These are phyloP conservation scores for Entomortierella beljakovae DNA, from an alignment of 192 early-diverging fungal species.

Conservation along the genomic window DNA sequence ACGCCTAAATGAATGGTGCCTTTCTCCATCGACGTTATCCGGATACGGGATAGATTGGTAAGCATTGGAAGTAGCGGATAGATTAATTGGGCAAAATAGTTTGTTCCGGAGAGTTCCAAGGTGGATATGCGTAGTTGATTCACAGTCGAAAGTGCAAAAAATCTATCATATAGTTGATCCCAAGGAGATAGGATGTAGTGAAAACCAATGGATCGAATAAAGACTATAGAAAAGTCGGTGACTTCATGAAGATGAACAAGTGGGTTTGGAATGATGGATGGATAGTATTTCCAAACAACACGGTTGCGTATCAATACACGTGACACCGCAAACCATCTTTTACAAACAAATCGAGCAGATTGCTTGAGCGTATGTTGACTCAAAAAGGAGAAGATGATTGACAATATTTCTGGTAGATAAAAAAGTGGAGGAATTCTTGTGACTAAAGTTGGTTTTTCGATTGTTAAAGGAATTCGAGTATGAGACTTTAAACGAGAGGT, in stretches of 20 bases:
- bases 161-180: background rate
- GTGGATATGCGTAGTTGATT: background rate
- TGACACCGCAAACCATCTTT: background rate
- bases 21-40: background rate
- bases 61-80: background rate
- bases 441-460: too few species aligned
- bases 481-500: too few species aligned
- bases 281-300: background rate
- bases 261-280: background rate
- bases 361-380: too few species aligned
- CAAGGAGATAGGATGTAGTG: background rate
- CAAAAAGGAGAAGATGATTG: too few species aligned
- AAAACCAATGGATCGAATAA: background rate
- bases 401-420: too few species aligned
- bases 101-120: background rate
- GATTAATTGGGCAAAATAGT: background rate
- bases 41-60: background rate
- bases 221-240: background rate
- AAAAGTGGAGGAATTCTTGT: too few species aligned
- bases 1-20: background rate
- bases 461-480: too few species aligned
- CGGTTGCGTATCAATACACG: background rate
- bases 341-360: background rate
- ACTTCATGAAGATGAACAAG: background rate
- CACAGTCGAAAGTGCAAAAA: background rate